phyloP scores from a whole-genome alignment of 2,329 filamentous ascomycete species.

The Tolypocladium paradoxum region DNA sequence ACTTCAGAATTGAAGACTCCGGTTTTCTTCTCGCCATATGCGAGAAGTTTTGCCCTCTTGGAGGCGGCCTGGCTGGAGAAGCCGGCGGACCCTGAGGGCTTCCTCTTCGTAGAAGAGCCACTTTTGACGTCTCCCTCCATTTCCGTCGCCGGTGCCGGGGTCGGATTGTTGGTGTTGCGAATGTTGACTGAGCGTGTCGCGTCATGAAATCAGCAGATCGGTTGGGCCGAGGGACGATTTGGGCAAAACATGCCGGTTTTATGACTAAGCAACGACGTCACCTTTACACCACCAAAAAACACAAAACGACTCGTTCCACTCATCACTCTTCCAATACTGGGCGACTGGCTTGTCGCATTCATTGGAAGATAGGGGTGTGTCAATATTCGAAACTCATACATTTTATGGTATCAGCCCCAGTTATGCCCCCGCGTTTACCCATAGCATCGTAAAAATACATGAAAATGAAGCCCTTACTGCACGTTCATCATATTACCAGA shows the following conservation, averaged over 20 bases:
- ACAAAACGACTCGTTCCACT: not conserved
- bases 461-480: conserved; percentile 2
- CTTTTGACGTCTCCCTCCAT: not conserved
- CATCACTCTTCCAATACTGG: not conserved
- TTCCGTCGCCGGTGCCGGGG: not conserved
- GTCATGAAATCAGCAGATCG: not conserved
- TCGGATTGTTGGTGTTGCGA: not conserved
- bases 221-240: too few species aligned
- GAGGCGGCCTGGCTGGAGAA: not conserved
- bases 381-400: not conserved
- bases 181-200: not conserved
- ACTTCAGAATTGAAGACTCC: not conserved
- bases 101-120: conserved; percentile 2
- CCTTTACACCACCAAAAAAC: not conserved
- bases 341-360: too few species aligned
- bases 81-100: not conserved
- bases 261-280: not conserved
- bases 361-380: not conserved
- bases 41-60: conserved; percentile 4
- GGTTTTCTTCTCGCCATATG: not conserved
- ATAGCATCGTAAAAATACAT: not conserved
- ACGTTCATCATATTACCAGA: conserved; percentile 10
- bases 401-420: not conserved
- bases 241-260: too few species aligned
- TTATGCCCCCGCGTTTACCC: not conserved